Conservation (phyloP, 306 rosid species). For the Lathyrus tuberosus region DNA sequence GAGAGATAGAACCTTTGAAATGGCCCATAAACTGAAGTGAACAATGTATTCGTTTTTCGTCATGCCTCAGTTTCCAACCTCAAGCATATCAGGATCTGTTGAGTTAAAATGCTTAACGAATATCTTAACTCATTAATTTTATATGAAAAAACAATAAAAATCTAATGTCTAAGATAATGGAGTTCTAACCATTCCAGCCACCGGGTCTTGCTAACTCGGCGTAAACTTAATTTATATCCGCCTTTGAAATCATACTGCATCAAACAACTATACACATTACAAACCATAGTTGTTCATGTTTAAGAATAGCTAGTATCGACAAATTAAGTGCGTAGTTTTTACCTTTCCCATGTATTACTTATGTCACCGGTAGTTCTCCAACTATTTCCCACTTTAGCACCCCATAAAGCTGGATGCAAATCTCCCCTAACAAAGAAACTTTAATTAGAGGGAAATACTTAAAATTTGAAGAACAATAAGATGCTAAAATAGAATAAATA, state of each 20-base stretch:
- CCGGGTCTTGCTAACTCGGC: conserved; percentile 87
- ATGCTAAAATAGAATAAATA: conserved; percentile 32
- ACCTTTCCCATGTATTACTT: conserved; percentile 85
- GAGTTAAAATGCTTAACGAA: conserved; percentile 17
- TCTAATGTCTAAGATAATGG: neutral
- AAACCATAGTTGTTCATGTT: conserved; percentile 20
- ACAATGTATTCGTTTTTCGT: conserved; percentile 78
- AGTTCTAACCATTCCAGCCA: conserved; percentile 90
- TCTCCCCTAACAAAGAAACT: conserved; percentile 70
- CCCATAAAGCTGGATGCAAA: conserved; percentile 95
- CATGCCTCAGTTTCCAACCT: conserved; percentile 98
- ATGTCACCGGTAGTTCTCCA: conserved; percentile 97
- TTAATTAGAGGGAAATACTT: conserved; percentile 7
- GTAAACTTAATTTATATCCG: conserved; percentile 79
- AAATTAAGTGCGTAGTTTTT: conserved; percentile 11
- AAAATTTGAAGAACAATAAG: neutral
- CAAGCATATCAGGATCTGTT: conserved; percentile 98
- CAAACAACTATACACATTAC: neutral
- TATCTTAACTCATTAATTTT: conserved; percentile 3
- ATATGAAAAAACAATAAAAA: neutral
- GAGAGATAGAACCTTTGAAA: conserved; percentile 71
- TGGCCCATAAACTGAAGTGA: conserved; percentile 95
- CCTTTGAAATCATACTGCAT: conserved; percentile 81
- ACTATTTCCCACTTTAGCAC: conserved; percentile 82
- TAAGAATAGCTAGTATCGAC: conserved; percentile 17